A percentile compares a stretch with the other conserved stretches of the same genome.
These are phyloP conservation scores for Byssochlamys sp. DNA, from an alignment of 2,329 filamentous ascomycete genomes.

Conservation along the genomic window DNA sequence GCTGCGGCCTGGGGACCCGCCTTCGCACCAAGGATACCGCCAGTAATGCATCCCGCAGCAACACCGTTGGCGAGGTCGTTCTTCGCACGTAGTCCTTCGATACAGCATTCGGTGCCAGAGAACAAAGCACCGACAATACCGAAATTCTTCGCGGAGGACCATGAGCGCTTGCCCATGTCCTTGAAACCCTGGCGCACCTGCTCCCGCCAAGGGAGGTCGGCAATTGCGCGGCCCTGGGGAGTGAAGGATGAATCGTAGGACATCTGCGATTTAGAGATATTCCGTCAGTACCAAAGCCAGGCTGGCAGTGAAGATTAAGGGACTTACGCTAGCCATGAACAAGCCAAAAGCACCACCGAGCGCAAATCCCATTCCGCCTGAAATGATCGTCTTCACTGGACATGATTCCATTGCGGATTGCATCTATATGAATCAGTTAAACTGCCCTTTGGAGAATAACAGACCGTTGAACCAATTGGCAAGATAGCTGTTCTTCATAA, in stretches of 20 bases:
- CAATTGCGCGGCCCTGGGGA: constrained; percentile 44
- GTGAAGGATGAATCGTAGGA: constrained; percentile 89
- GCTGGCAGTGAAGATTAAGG: neutral
- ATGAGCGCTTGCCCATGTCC: constrained; percentile 83
- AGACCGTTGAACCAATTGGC: neutral
- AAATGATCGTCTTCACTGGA: constrained; percentile 75
- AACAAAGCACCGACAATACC: constrained; percentile 87
- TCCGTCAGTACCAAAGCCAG: neutral
- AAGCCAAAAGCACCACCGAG: constrained; percentile 89
- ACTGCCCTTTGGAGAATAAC: neutral
- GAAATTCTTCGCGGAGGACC: constrained; percentile 83
- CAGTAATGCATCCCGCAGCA: constrained; percentile 79
- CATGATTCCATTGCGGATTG: constrained; percentile 85
- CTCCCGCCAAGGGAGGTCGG: constrained; percentile 65
- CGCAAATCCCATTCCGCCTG: constrained; percentile 86
- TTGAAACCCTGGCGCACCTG: constrained; percentile 80
- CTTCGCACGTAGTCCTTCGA: constrained; percentile 81
- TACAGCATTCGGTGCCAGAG: constrained; percentile 85
- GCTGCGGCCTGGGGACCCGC: constrained; percentile 82
- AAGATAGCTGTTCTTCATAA: neutral
- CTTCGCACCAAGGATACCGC: constrained; percentile 74
- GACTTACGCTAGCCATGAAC: constrained; percentile 88
- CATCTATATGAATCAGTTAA: constrained; percentile 46
- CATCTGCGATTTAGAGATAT: constrained; percentile 54
- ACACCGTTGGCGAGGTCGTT: constrained; percentile 87